phyloP scores from a whole-genome alignment of 2,329 filamentous ascomycete species.

The Diaporthe vaccinii region DNA sequence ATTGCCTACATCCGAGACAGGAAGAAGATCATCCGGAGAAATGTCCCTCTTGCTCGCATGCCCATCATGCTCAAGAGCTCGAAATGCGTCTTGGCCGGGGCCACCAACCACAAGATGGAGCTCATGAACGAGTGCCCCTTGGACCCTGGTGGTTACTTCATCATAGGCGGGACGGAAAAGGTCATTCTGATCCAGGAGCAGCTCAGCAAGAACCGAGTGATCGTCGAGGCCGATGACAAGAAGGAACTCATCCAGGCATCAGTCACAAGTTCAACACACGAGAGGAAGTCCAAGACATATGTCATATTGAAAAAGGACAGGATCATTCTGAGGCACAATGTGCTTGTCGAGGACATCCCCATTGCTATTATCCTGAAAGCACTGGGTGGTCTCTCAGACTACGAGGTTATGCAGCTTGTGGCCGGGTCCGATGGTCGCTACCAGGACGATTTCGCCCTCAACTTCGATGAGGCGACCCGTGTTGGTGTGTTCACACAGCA shows the following conservation, averaged over 20 bases:
- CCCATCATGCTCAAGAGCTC: conserved; percentile 98
- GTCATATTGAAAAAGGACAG: conserved; percentile 94
- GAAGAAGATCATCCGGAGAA: conserved; percentile 79
- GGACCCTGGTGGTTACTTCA: conserved; percentile 97
- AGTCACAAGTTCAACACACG: conserved; percentile 97
- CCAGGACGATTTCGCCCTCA: conserved; percentile 94
- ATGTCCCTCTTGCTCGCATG: conserved; percentile 88
- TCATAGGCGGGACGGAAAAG: conserved; percentile 97
- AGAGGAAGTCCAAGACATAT: conserved; percentile 98
- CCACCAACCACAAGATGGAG: conserved; percentile 90
- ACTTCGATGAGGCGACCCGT: conserved; percentile 92
- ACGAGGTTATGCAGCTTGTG: conserved; percentile 93
- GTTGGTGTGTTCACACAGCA: conserved; percentile 92
- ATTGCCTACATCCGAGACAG: conserved; percentile 90
- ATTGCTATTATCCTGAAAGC: conserved; percentile 95
- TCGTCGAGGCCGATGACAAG: conserved; percentile 92
- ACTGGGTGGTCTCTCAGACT: conserved; percentile 92
- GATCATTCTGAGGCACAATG: conserved; percentile 92
- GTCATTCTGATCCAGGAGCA: conserved; percentile 99
- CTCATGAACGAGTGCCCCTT: conserved; percentile 94
- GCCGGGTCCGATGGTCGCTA: conserved; percentile 89
- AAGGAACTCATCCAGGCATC: conserved; percentile 96
- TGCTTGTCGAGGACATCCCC: conserved; percentile 92
- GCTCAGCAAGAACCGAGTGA: conserved; percentile 98
- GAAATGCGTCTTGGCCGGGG: conserved; percentile 88